These are phyloP conservation scores for Tagetes patula DNA, from an alignment of 129 eudicot species.

Conservation along the genomic window DNA sequence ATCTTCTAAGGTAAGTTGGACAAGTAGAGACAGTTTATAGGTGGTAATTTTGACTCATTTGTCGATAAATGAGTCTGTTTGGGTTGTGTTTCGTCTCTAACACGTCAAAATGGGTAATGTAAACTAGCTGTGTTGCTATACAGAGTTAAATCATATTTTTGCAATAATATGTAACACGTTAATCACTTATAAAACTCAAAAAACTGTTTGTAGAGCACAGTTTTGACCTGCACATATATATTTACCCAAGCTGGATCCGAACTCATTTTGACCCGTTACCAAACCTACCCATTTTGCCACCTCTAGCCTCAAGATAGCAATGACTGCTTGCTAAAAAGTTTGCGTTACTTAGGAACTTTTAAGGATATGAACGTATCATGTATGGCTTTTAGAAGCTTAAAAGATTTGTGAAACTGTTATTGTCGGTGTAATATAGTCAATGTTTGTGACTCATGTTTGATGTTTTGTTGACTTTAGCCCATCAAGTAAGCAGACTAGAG, in stretches of 20 bases:
- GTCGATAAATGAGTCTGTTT: not conserved
- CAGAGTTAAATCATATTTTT: not conserved
- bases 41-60: not conserved
- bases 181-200: not conserved
- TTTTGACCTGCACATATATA: not conserved
- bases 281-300: not conserved
- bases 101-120: not conserved
- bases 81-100: not conserved
- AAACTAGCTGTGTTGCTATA: no score
- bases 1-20: not conserved
- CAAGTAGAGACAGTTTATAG: conserved; percentile 1
- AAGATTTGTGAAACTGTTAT: not conserved
- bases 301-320: not conserved
- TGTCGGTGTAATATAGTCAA: not conserved
- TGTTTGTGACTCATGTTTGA: not conserved
- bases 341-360: not conserved
- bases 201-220: not conserved
- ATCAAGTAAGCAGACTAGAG: not conserved
- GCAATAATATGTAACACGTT: not conserved
- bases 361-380: not conserved
- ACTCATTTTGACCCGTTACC: not conserved
- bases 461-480: not conserved
- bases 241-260: not conserved
- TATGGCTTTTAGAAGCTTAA: conserved; percentile 1
- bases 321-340: not conserved